Evolutionary conservation across 768 basidiomycete genomes (phyloP).

Genomic region (Auriscalpium vulgare): DNA sequence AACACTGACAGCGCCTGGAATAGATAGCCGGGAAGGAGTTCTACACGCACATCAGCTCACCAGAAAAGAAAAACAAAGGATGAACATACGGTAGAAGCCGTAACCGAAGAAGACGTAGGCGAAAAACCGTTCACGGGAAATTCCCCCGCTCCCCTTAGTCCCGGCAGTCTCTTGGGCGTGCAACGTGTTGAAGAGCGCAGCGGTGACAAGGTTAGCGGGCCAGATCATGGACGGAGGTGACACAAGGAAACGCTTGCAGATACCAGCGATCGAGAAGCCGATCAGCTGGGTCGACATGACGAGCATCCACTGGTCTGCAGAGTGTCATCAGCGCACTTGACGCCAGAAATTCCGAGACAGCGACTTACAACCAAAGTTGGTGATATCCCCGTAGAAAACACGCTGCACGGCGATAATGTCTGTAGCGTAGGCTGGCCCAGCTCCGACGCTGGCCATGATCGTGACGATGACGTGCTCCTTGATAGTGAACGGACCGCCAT

Average conservation of each 20-base stretch:
- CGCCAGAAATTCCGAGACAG: slow-evolving; percentile 13
- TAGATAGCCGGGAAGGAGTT: background rate
- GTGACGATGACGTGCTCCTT: slow-evolving; percentile 75
- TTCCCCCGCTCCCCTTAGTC: slow-evolving; percentile 43
- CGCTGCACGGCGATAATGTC: slow-evolving; percentile 39
- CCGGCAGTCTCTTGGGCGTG: slow-evolving; percentile 62
- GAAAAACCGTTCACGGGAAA: slow-evolving; percentile 74
- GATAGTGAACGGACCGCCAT: slow-evolving; percentile 71
- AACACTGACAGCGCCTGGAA: slow-evolving; percentile 31
- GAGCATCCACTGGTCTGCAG: slow-evolving; percentile 42
- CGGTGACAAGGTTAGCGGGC: slow-evolving; percentile 35
- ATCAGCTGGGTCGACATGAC: slow-evolving; percentile 67
- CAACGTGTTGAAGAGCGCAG: slow-evolving; percentile 66
- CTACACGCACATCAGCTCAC: background rate
- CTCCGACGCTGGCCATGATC: slow-evolving; percentile 61
- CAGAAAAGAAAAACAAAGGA: background rate
- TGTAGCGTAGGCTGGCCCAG: slow-evolving; percentile 55
- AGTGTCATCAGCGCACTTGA: background rate
- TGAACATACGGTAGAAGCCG: background rate
- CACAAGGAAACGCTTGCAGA: slow-evolving; percentile 66
- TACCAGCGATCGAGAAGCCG: slow-evolving; percentile 74
- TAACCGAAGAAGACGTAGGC: slow-evolving; percentile 39
- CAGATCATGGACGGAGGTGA: slow-evolving; percentile 41
- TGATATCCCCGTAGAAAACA: slow-evolving; percentile 33
- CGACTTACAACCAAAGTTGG: slow-evolving; percentile 30